A percentile compares a stretch with the other conserved stretches of the same genome.
phyloP scores from a whole-genome alignment of 306 rosid species.

The Dryas drummondii region DNA sequence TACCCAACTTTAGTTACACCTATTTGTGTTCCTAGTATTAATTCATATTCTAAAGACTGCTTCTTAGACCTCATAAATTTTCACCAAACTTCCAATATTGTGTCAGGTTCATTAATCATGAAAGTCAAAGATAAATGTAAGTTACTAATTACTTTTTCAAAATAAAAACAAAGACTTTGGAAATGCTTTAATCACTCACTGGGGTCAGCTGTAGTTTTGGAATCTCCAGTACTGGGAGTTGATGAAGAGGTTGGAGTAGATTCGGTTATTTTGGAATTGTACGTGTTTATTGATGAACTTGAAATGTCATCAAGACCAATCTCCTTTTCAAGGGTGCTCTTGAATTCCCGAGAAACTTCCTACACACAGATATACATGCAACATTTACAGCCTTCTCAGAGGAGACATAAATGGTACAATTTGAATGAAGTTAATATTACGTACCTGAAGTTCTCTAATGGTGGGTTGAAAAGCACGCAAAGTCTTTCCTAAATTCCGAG shows the following conservation, averaged over 20 bases:
- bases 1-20: background rate
- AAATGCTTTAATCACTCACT: conserved; percentile 51
- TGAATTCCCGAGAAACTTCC: conserved; percentile 96
- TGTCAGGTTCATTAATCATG: background rate
- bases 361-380: conserved; percentile 34
- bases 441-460: conserved; percentile 92
- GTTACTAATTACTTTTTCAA: conserved; percentile 16
- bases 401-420: conserved; percentile 11
- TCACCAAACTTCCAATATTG: background rate
- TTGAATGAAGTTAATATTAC: conserved; percentile 12
- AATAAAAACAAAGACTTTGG: background rate
- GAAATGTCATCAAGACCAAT: conserved; percentile 92
- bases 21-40: background rate
- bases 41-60: background rate
- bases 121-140: background rate
- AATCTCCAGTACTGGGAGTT: conserved; percentile 35
- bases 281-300: conserved; percentile 40
- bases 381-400: conserved; percentile 18
- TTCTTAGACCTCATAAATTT: background rate
- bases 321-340: conserved; percentile 95
- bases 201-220: conserved; percentile 56
- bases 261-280: conserved; percentile 39
- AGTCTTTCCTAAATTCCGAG: conserved; percentile 90
- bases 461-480: conserved; percentile 97
- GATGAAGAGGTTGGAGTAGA: conserved; percentile 47